Percentiles rank a stretch among this genome's conserved stretches.
Conservation (phyloP, 257 asterid genomes). For the Scutellaria minor region DNA sequence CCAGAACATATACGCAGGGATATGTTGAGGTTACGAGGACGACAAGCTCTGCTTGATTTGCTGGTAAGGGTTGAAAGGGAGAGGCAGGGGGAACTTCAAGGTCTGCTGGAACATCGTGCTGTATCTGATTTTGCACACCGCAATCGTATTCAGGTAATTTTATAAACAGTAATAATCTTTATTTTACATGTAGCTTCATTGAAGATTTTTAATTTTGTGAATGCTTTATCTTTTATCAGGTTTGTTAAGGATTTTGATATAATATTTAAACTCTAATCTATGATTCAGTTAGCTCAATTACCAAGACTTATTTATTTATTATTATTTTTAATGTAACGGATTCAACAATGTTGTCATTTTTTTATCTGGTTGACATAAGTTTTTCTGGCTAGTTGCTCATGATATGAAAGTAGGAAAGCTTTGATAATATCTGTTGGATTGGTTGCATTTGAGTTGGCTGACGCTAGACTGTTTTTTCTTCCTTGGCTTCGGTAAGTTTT, state of each 20-base stretch:
- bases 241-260: conserved; percentile 27
- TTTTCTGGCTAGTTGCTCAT: conserved; percentile 9
- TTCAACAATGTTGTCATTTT: conserved; percentile 8
- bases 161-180: neutral
- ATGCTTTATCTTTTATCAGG: conserved; percentile 20
- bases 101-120: conserved; percentile 85
- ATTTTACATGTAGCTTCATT: neutral
- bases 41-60: conserved; percentile 87
- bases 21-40: conserved; percentile 82
- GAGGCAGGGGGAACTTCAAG: conserved; percentile 83
- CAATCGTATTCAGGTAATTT: conserved; percentile 80
- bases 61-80: conserved; percentile 83
- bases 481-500: conserved; percentile 26
- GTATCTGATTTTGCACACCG: conserved; percentile 95
- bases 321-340: too few species aligned
- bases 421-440: conserved; percentile 22
- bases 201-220: conserved; percentile 10
- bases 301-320: conserved; percentile 8
- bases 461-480: conserved; percentile 7
- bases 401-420: conserved; percentile 26
- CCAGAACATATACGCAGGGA: conserved; percentile 83
- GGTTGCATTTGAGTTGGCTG: conserved; percentile 14
- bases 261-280: conserved; percentile 17
- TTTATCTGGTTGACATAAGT: conserved; percentile 1
- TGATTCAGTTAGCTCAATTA: conserved; percentile 23